Evolutionary conservation across 164 flowering plant species (phyloP).

Genomic region (Macadamia integrifolia): DNA sequence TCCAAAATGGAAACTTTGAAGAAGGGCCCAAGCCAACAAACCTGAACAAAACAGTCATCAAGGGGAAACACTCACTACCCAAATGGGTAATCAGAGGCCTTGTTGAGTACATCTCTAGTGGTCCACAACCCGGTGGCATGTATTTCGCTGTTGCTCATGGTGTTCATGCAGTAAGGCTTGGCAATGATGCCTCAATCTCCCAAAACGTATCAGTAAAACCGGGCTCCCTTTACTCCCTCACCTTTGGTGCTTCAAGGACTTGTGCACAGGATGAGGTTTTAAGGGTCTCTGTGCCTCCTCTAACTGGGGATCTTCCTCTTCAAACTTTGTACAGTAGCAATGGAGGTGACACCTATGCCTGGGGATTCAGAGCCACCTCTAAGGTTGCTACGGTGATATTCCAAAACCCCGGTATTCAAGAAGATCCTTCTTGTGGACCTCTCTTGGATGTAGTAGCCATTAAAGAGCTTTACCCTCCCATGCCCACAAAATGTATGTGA

Average conservation of each 20-base stretch:
- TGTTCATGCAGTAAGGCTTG: constrained; percentile 62
- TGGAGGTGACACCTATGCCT: constrained; percentile 79
- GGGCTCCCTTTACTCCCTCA: constrained; percentile 60
- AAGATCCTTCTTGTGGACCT: constrained; percentile 87
- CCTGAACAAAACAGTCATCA: constrained; percentile 53
- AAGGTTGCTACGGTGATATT: constrained; percentile 35
- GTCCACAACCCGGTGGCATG: constrained; percentile 89
- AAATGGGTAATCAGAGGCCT: constrained; percentile 62
- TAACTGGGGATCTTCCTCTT: constrained; percentile 60
- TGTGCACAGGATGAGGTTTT: constrained; percentile 80
- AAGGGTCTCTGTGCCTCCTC: constrained; percentile 63
- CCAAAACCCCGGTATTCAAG: constrained; percentile 73
- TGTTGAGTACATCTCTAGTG: constrained; percentile 72
- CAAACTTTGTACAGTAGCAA: constrained; percentile 76
- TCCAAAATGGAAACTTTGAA: constrained; percentile 77
- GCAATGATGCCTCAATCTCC: constrained; percentile 80
- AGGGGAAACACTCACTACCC: constrained; percentile 44
- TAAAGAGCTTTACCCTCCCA: constrained; percentile 44
- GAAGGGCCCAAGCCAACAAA: constrained; percentile 43
- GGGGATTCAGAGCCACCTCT: constrained; percentile 49
- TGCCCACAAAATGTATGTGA: constrained; percentile 36
- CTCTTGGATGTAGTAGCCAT: constrained; percentile 65
- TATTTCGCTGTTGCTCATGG: constrained; percentile 74
- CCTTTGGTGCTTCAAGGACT: constrained; percentile 73
- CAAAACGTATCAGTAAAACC: constrained; percentile 40